Base-by-base conservation (phyloP, 495 filamentous ascomycete species). In the Cercophora sp. region DNA sequence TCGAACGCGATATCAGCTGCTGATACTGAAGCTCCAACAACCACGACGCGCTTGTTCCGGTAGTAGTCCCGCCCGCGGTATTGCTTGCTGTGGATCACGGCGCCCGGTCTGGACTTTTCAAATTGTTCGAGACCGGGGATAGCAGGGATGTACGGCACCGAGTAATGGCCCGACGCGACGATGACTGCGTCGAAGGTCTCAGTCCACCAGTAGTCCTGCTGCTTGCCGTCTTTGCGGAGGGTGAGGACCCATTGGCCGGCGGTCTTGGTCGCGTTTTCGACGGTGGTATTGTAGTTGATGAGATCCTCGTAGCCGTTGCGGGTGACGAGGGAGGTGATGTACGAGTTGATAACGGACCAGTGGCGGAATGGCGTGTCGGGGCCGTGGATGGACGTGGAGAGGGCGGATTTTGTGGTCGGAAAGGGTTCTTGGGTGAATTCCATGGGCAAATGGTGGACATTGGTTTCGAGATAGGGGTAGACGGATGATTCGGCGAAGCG, bases 1-100 rank as follows among this genome's bases (percentile, higher is more conserved):
- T 92, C 87, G n/a, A 76, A 71, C 19, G 81, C 82, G 52, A 91
- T 88, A 62, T 92, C 88, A 27, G 84, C 66, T 20, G 83, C 88
- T 1, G 87, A 90, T 11, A 86, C 83, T 4, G 80, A 81, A 53
- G 79, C 84, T 29, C 88, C 88, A 1, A 92, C 80, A 0, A 90
- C 75, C 13, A 92, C 69, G 3, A 87, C 82, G 16, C 58, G 57
- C 55, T 86, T 86, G 9, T 62, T 70, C 11, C 61, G 63, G 60
- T 82, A 90, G 0, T 59, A 46, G 8, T 80, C 72, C 8, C 85
- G 78, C 0, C 58, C 64, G 3, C 85, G 74, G 49, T 82, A 89
- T 46, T 77, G 79, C 55, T 86, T 89, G 24, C 85, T 85, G 61
- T 89, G 86, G 0, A 78, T 71, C 9, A 88, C 82, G 5, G 65